These are phyloP conservation scores for Phytophthora citricola DNA, from an alignment of 352 stramenopile species.

Conservation along the genomic window DNA sequence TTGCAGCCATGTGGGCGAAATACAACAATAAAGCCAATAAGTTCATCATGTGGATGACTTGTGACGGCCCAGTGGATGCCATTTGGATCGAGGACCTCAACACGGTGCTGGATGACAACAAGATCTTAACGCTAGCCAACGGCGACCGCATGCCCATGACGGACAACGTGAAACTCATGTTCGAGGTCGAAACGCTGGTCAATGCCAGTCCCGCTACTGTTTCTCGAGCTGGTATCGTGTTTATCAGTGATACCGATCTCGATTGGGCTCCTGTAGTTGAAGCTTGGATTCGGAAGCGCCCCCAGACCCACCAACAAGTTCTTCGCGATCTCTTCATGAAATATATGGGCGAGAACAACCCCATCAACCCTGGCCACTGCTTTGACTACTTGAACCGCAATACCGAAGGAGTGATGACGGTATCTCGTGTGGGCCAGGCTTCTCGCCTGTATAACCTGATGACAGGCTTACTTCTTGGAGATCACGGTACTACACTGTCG, in stretches of 20 bases:
- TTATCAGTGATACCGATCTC: slow-evolving; percentile 98
- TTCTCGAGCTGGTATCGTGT: slow-evolving; percentile 97
- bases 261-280: slow-evolving; percentile 97
- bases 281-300: slow-evolving; percentile 95
- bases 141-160: slow-evolving; percentile 98
- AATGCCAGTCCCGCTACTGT: slow-evolving; percentile 98
- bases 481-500: slow-evolving; percentile 69
- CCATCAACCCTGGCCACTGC: slow-evolving; percentile 94
- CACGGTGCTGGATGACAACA: slow-evolving; percentile 98
- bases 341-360: slow-evolving; percentile 96
- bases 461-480: slow-evolving; percentile 90
- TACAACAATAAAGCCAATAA: slow-evolving; percentile 98
- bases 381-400: slow-evolving; percentile 97
- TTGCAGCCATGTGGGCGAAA: slow-evolving; percentile 98
- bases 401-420: slow-evolving; percentile 93
- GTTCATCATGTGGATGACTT: slow-evolving; percentile 99
- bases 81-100: slow-evolving; percentile 99
- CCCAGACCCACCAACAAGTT: slow-evolving; percentile 87
- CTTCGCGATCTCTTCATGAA: slow-evolving; percentile 94
- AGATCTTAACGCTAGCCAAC: slow-evolving; percentile 97
- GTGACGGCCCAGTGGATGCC: slow-evolving; percentile 96
- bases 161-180: slow-evolving; percentile 98
- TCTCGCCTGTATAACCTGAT: slow-evolving; percentile 88
- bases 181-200: slow-evolving; percentile 97
- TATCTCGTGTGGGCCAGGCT: slow-evolving; percentile 92